Base-by-base conservation (phyloP, 2,329 filamentous ascomycete species). In the Fusarium domesticum region DNA sequence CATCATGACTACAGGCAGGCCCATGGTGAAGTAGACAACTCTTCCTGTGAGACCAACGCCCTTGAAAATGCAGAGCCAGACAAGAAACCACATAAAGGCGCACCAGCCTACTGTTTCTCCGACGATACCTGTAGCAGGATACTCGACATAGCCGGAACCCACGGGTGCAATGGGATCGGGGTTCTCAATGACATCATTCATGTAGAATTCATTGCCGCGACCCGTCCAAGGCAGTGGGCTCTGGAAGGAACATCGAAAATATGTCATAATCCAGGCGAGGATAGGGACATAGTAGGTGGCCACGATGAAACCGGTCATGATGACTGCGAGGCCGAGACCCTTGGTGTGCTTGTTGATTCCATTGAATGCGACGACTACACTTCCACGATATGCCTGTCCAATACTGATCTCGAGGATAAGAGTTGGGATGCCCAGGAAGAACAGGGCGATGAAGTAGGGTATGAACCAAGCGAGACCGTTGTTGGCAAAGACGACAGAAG, bases 11-110 rank as follows among this genome's bases (percentile, higher is more conserved):
- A 81, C 78, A 1, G 78, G 78, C 6, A 81, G 58, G 1, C 76
- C 77, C 77, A 81, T 81, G 15, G 77, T 81, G 60, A 78, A 78
- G 63, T 81, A 81, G 5, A 80, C 77, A 8, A 80, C 78, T 6
- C 77, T 71, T 2, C 78, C 78, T 2, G 78, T 81, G 47, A 79
- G 59, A 0, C 77, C 76, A 17, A 81, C 76, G 6, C 80, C 75
- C 28, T 76, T 73, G 61, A 81, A 79, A 52, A 83, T 80, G 51
- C 74, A 78, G 32, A 81, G 51, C 75, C 77, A 81, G 52, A 81
- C 72, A 1, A 81, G 60, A 56, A 82, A 78, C 76, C 78, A 80
- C 45, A 77, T 74, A 53, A 82, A 81, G 16, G 71, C 69, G 32
- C 70, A 74, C 78, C 78, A 81, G 10, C 73, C 78, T 3, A 78